phyloP scores from a whole-genome alignment of 2,329 filamentous ascomycete genomes.

The Exophiala spinifera region DNA sequence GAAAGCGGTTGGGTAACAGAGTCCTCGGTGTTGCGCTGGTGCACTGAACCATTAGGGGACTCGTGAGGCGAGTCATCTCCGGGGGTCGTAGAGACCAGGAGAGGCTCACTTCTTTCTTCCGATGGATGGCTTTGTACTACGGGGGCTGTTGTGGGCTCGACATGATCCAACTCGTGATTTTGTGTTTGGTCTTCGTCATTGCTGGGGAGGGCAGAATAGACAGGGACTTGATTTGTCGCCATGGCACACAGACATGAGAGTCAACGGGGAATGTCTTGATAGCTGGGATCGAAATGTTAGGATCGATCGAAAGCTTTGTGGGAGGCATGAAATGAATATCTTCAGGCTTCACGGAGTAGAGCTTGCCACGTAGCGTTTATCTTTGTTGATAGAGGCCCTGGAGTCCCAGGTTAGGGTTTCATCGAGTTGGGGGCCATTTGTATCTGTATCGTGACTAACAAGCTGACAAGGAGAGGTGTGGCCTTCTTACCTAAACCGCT shows the following conservation, averaged over 20 bases:
- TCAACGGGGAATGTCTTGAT: background rate
- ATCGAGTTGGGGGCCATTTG: background rate
- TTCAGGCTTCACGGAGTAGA: background rate
- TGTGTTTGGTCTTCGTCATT: background rate
- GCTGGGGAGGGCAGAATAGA: background rate
- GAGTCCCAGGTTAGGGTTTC: background rate
- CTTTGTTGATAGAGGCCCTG: background rate
- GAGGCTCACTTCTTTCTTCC: background rate
- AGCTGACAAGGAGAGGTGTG: no score
- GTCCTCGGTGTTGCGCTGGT: background rate
- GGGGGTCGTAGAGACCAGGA: background rate
- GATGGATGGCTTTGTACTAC: background rate
- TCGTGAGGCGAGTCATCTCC: background rate
- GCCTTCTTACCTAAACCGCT: no score
- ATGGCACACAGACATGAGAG: background rate
- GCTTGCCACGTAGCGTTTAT: background rate
- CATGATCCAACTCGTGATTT: background rate
- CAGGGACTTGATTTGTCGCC: background rate
- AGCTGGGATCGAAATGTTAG: background rate
- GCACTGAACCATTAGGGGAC: background rate
- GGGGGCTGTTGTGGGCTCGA: background rate
- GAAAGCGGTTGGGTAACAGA: conserved; percentile 7
- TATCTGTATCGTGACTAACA: background rate
- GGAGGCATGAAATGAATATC: background rate
- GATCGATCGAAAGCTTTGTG: background rate